A percentile compares a stretch with the other conserved stretches of the same genome.
These are phyloP conservation scores for Saksenaea oblongispora DNA, from an alignment of 371 early-diverging fungal species.

Conservation along the genomic window DNA sequence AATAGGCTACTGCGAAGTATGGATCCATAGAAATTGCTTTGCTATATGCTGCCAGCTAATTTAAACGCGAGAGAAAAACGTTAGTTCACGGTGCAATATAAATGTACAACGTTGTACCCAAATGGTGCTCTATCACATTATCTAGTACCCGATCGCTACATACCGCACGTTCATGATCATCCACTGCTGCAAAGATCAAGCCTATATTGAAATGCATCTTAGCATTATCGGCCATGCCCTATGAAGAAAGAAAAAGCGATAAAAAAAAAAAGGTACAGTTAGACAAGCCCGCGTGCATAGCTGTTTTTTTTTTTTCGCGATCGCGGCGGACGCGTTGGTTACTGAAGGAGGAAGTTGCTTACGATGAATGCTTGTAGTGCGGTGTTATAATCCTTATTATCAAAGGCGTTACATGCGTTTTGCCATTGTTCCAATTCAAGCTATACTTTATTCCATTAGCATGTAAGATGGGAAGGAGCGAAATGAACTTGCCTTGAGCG, in stretches of 20 bases:
- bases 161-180: constrained; percentile 84
- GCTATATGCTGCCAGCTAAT: constrained; percentile 72
- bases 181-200: constrained; percentile 72
- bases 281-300: background rate
- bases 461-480: background rate
- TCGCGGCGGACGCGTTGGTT: background rate
- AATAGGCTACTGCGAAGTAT: constrained; percentile 90
- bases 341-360: constrained; percentile 11
- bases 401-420: constrained; percentile 46
- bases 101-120: constrained; percentile 11
- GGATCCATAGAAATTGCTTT: constrained; percentile 79
- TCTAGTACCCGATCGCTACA: constrained; percentile 25
- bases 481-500: constrained; percentile 21
- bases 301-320: too few species aligned
- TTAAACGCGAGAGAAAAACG: constrained; percentile 1
- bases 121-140: constrained; percentile 7
- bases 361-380: constrained; percentile 46
- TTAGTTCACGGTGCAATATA: constrained; percentile 10
- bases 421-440: constrained; percentile 55
- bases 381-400: constrained; percentile 38
- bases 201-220: constrained; percentile 97
- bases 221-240: constrained; percentile 88
- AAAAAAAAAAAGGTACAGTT: background rate
- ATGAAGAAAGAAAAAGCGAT: constrained; percentile 10
- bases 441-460: constrained; percentile 17